Conservation (phyloP, 495 filamentous ascomycete species). For the Platismatia glauca region DNA sequence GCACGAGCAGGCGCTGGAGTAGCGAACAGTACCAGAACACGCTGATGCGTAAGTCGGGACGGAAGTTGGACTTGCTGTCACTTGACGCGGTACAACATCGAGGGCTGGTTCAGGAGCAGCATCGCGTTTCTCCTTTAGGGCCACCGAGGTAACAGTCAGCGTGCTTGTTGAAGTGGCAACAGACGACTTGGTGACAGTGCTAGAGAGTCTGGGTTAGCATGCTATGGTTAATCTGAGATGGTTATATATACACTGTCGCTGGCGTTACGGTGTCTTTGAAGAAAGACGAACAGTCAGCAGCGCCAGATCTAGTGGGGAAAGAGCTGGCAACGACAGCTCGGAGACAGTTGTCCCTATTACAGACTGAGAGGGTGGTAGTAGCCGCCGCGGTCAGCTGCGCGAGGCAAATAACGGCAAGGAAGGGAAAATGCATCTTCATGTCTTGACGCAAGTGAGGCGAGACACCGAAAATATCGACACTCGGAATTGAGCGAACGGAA, state of each 20-base stretch:
- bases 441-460: not conserved
- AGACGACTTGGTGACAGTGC: conserved; percentile 2
- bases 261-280: not conserved
- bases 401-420: not conserved
- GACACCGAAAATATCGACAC: not conserved
- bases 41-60: conserved; percentile 21
- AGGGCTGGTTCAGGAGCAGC: not conserved
- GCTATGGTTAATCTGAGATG: not conserved
- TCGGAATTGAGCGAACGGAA: not conserved
- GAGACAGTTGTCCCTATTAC: conserved; percentile 1
- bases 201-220: not conserved
- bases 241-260: not conserved
- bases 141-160: not conserved
- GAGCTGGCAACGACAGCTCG: conserved; percentile 2
- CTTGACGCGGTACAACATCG: not conserved
- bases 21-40: conserved; percentile 17
- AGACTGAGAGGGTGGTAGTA: not conserved
- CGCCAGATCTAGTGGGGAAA: not conserved
- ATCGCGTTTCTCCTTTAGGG: not conserved
- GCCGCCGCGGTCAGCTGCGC: not conserved
- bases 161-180: conserved; percentile 1
- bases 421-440: not conserved
- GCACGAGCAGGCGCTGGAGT: conserved; percentile 23
- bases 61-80: not conserved
- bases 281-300: conserved; percentile 2